A percentile compares a stretch with the other conserved stretches of the same genome.
phyloP scores from a whole-genome alignment of 2,329 filamentous ascomycete genomes.

The Tolypocladium guangdongense region DNA sequence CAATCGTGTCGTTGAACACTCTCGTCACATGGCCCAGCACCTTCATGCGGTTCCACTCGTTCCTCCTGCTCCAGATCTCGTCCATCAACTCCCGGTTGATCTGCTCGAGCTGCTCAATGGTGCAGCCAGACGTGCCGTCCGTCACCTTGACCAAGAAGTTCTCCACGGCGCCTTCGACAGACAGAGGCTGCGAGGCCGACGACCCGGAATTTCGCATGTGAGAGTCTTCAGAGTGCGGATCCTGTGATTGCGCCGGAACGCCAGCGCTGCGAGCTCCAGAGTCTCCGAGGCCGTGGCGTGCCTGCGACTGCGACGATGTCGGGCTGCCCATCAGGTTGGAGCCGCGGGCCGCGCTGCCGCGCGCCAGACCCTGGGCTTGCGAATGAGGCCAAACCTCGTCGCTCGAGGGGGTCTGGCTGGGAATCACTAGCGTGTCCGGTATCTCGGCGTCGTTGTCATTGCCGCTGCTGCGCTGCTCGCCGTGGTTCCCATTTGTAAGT shows the following conservation, averaged over 20 bases:
- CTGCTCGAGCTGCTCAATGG: constrained; percentile 91
- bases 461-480: constrained; percentile 27
- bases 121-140: constrained; percentile 60
- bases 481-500: constrained; percentile 54
- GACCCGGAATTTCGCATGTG: constrained; percentile 18
- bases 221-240: constrained; percentile 12
- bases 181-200: constrained; percentile 33
- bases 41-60: constrained; percentile 72
- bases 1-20: constrained; percentile 66
- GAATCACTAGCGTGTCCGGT: constrained; percentile 41
- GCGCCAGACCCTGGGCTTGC: constrained; percentile 41
- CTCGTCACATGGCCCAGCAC: constrained; percentile 54
- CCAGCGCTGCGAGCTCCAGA: constrained; percentile 17
- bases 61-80: constrained; percentile 67
- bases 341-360: constrained; percentile 19
- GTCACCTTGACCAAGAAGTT: constrained; percentile 54
- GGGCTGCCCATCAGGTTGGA: constrained; percentile 22
- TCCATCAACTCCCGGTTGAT: constrained; percentile 88
- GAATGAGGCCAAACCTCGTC: constrained; percentile 48
- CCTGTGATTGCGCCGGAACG: constrained; percentile 27
- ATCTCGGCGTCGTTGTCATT: constrained; percentile 28
- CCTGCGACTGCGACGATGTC: constrained; percentile 25
- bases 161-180: constrained; percentile 38
- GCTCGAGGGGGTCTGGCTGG: constrained; percentile 36
- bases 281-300: constrained; percentile 8